Evolutionary conservation across 768 basidiomycete genomes (phyloP).

Genomic region (Leucosporidium scottii): DNA sequence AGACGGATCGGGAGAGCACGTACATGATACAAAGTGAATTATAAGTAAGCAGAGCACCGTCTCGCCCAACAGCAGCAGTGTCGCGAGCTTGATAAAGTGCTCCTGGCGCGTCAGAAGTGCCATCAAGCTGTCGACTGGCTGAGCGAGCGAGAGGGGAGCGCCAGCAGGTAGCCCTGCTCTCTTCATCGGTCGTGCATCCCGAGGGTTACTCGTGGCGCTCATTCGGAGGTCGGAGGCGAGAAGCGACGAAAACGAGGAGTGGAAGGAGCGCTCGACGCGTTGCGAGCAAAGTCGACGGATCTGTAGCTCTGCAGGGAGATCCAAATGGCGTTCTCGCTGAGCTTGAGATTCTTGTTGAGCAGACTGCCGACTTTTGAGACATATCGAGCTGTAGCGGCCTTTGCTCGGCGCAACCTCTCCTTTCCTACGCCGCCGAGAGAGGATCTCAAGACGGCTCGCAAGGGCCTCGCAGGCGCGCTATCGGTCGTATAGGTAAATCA

Average conservation of each 20-base stretch:
- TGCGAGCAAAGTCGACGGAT: background rate
- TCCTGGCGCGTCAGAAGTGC: background rate
- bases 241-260: background rate
- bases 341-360: too few relatives aligned
- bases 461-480: too few relatives aligned
- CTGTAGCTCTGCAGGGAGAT: background rate
- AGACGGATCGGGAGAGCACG: background rate
- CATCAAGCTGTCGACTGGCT: background rate
- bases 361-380: too few relatives aligned
- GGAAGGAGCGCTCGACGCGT: background rate
- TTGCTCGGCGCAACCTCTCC: too few relatives aligned
- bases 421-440: too few relatives aligned
- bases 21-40: background rate
- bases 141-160: background rate
- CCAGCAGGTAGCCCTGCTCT: too few relatives aligned
- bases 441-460: too few relatives aligned
- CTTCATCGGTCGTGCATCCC: too few relatives aligned
- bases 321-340: background rate
- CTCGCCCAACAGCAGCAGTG: constrained; percentile 65
- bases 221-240: background rate
- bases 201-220: background rate
- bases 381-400: too few relatives aligned
- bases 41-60: constrained; percentile 62
- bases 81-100: constrained; percentile 61
- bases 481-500: background rate